Evolutionary conservation across 2,329 filamentous ascomycete genomes (phyloP).

Genomic region (Clonostachys solani): DNA sequence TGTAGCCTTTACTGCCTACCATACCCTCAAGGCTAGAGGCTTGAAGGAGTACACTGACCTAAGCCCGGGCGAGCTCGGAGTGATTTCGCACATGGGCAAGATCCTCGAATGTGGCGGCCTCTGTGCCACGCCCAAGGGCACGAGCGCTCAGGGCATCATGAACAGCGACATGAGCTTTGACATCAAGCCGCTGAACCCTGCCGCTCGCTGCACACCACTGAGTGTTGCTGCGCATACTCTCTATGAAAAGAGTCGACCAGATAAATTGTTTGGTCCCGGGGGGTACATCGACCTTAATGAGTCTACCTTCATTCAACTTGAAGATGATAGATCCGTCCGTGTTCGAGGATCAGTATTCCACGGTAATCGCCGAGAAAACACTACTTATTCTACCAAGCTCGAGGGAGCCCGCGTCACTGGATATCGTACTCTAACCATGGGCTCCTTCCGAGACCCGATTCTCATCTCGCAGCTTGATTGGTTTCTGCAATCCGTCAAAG

Average conservation of each 20-base stretch:
- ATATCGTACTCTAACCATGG: constrained; percentile 36
- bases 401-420: constrained; percentile 36
- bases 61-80: no score
- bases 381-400: constrained; percentile 37
- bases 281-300: constrained; percentile 37
- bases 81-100: constrained; percentile 40
- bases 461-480: constrained; percentile 30
- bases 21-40: background rate
- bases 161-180: constrained; percentile 38
- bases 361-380: constrained; percentile 4
- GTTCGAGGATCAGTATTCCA: constrained; percentile 15
- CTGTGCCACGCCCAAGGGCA: constrained; percentile 41
- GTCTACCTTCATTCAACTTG: constrained; percentile 15
- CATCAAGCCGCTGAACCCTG: constrained; percentile 31
- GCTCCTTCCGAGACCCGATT: constrained; percentile 10
- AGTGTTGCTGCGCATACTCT: constrained; percentile 48
- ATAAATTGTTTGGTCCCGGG: constrained; percentile 43
- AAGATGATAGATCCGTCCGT: background rate
- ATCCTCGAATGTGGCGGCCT: constrained; percentile 47
- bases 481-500: constrained; percentile 15
- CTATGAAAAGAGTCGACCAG: constrained; percentile 50
- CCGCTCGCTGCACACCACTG: constrained; percentile 35
- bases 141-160: constrained; percentile 32
- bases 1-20: constrained; percentile 17
- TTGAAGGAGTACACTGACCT: no score